Conservation (phyloP, 305 asterid genomes). For the Fraxinus velutina region DNA sequence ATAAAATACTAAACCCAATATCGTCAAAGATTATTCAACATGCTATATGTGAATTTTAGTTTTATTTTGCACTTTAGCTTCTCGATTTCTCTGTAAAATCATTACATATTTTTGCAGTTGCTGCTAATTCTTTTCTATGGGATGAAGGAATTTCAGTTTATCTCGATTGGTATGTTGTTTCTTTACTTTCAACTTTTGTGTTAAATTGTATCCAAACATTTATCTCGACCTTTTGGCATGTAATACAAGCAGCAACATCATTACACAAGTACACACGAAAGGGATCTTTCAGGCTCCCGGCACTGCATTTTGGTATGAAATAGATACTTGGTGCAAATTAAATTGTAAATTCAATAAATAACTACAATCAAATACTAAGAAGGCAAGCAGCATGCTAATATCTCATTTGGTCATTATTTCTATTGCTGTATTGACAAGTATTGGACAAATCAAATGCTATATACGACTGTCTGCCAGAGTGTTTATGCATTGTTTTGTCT, state of each 20-base stretch:
- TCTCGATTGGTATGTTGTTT: neutral
- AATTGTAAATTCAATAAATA: too few relatives aligned
- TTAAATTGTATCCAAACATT: neutral
- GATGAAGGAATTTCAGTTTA: neutral
- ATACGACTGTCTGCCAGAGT: neutral
- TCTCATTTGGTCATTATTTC: neutral
- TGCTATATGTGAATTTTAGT: neutral
- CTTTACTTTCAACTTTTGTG: neutral
- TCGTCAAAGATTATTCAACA: neutral
- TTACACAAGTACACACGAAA: neutral
- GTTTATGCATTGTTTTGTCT: neutral
- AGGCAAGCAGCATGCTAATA: neutral
- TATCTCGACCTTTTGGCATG: neutral
- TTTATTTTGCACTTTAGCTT: neutral
- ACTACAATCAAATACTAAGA: neutral
- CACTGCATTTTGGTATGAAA: neutral
- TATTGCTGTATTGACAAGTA: neutral
- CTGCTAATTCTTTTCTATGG: neutral
- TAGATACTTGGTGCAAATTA: neutral
- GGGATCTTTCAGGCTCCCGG: neutral
- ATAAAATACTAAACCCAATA: too few relatives aligned
- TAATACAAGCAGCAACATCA: neutral
- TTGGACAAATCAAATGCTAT: neutral
- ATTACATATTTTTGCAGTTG: neutral
- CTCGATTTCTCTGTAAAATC: conserved; percentile 9